A percentile compares a stretch with the other conserved stretches of the same genome.
Evolutionary conservation across 1,284 basidiomycete genomes (phyloP).

Genomic region (Tausonia pullulans): DNA sequence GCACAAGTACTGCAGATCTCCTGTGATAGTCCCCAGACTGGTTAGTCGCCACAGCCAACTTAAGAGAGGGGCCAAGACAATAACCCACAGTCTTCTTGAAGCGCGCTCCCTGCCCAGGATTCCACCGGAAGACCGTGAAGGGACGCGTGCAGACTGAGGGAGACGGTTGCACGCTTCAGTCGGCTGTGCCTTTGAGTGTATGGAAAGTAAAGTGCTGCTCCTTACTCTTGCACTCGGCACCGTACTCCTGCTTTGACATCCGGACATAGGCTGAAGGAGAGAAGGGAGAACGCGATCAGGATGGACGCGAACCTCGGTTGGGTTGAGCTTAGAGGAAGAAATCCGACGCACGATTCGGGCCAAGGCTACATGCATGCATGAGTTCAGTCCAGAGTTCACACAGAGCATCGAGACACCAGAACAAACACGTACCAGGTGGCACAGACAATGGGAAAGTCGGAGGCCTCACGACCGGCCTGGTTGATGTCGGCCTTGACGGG

Average conservation of each 20-base stretch:
- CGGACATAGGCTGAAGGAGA: slow-evolving; percentile 11
- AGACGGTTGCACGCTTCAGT: background rate
- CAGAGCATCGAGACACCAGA: no score
- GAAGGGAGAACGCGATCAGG: slow-evolving; percentile 20
- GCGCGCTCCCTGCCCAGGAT: slow-evolving; percentile 79
- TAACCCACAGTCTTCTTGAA: slow-evolving; percentile 69
- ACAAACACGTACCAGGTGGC: slow-evolving; percentile 39
- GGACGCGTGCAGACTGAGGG: slow-evolving; percentile 39
- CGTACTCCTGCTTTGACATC: slow-evolving; percentile 90
- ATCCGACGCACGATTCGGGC: slow-evolving; percentile 65
- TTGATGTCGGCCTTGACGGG: slow-evolving; percentile 34
- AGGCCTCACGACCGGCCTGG: slow-evolving; percentile 29
- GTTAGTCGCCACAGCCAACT: no score
- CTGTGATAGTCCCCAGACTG: background rate
- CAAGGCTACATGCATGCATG: slow-evolving; percentile 37
- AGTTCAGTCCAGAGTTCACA: no score
- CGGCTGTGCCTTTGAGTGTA: background rate
- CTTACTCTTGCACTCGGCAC: slow-evolving; percentile 59
- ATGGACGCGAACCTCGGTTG: slow-evolving; percentile 13
- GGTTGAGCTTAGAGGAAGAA: slow-evolving; percentile 5
- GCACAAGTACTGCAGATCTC: slow-evolving; percentile 98
- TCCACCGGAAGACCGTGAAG: slow-evolving; percentile 95
- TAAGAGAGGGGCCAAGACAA: background rate
- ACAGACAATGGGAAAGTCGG: slow-evolving; percentile 70
- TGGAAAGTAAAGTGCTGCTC: background rate